Evolutionary conservation across 2,329 filamentous ascomycete genomes (phyloP).

Genomic region (Magnaporthales sp.): DNA sequence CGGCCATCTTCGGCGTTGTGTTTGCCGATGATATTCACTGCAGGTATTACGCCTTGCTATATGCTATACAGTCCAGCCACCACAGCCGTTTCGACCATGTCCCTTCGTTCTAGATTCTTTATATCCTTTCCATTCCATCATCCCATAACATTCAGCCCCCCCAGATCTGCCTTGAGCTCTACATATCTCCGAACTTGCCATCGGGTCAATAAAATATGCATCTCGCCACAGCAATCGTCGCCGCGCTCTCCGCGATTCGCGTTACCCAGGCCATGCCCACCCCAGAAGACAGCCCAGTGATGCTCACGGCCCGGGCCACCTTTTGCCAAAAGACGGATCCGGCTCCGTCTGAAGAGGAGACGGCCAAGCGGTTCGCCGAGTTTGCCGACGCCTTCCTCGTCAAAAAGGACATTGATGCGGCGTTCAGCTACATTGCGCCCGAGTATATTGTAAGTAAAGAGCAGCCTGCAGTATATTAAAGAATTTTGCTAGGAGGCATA

Average conservation of each 20-base stretch:
- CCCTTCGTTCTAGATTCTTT: neutral
- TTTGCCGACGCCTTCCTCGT: constrained; percentile 17
- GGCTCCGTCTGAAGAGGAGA: constrained; percentile 13
- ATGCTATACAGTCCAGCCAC: neutral
- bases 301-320: neutral
- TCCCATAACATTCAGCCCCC: neutral
- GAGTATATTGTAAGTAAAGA: constrained; percentile 14
- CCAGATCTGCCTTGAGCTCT: too few relatives aligned
- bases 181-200: neutral
- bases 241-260: neutral
- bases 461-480: too few relatives aligned
- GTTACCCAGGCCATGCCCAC: neutral
- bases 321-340: constrained; percentile 11
- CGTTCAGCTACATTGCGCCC: constrained; percentile 16
- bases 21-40: neutral
- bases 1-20: neutral
- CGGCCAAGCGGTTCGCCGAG: constrained; percentile 14
- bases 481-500: neutral
- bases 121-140: neutral
- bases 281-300: neutral
- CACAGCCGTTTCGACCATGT: neutral
- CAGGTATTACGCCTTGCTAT: neutral
- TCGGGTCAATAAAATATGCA: too few relatives aligned
- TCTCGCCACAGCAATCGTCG: neutral
- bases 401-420: constrained; percentile 16